Evolutionary conservation across 768 basidiomycete species (phyloP), one percentile per base, ranked within the genome.

Genomic region (Candolleomyces eurysporus): DNA sequence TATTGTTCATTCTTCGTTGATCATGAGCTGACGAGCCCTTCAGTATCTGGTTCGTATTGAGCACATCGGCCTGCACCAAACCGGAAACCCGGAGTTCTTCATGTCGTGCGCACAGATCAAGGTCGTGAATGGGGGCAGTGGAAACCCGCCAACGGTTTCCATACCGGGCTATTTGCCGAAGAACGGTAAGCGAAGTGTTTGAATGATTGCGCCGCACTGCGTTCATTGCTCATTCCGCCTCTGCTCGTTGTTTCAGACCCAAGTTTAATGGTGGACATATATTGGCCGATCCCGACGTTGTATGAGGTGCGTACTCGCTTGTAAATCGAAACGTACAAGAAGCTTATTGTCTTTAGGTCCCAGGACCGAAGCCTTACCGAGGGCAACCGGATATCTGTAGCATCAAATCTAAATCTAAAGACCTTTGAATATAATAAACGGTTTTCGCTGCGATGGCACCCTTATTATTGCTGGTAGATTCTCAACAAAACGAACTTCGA

Each of bases 51-150:
- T 78, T 59, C 76, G 78, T 40, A 71, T 75, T 48, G 80, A 82
- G 63, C 76, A 77, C 22, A 75, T 78, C 17, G 80, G 75, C 26
- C 72, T 81, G 21, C 79, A 81, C 65, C 66, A 69, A 36, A 61
- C 71, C 39, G 77, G 74, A 32, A 70, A 76, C 19, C 76, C 79
- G n/a, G 79, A 82, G 67, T 74, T 71, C 63, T 80, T 78, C 70
- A 71, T 79, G 58, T 75, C 76, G 36, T 79, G 79, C 60, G 79
- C 73, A 4, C 79, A 81, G 63, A 73, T 80, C 62, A 71, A 71
- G 49, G 67, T 81, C 52, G 72, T 72, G 19, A 67, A 74, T 49
- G 78, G 78, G 16, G 80, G 80, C 4, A 70, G 65, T 59, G 79
- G 77, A 4, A 76, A 66, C 31, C 79, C 79, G 1, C 62, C 73